Evolutionary conservation across 495 filamentous ascomycete species (phyloP), one percentile per base, ranked within the genome.

Genomic region (Hyaloscypha variabilis): DNA sequence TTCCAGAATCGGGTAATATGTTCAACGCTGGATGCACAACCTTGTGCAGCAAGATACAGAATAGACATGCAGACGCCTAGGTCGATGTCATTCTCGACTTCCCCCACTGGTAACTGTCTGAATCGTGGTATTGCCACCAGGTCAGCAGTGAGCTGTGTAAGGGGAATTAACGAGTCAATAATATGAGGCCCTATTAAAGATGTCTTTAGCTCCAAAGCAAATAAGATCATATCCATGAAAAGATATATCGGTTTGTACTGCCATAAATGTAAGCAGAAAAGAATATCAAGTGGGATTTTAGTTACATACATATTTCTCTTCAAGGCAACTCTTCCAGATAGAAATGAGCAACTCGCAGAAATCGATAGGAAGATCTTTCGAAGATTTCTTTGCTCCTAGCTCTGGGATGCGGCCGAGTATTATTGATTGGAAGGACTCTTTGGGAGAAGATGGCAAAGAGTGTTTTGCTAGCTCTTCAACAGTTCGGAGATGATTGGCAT

Each of bases 341-440:
- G 61, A 67, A 14, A 73, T 66, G 5, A 73, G 34, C 50, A 73
- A 42, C 26, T 71, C 64, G 51, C 68, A 71, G 36, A 73, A 71
- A 6, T 69, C 66, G 29, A 69, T 54, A 1, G 69, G 60, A 24
- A 73, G 62, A 31, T 65, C 65, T 29, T 59, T 62, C 17, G 55
- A 25, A 46, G 60, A 25, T 52, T 66, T 69, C 34, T 68, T 67
- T 26, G 51, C 29, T 8, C 68, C 67, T 17, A 71, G 49, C 10
- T 29, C 21, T 26, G 68, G 68, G n/a, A 73, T 46, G n/a, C 64
- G 67, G 2, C 65, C 61, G 14, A 73, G 46, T 8, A 73, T 64
- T 0, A 67, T 66, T 1, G 71, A 65, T 42, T 70, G 25, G 46
- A 73, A 64, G 8, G 71, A 71, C 55, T 73, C 68, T 14, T 69